A percentile compares a stretch with the other conserved stretches of the same genome.
phyloP scores from a whole-genome alignment of 805 yeast species.

The Metschnikowia lachancei region DNA sequence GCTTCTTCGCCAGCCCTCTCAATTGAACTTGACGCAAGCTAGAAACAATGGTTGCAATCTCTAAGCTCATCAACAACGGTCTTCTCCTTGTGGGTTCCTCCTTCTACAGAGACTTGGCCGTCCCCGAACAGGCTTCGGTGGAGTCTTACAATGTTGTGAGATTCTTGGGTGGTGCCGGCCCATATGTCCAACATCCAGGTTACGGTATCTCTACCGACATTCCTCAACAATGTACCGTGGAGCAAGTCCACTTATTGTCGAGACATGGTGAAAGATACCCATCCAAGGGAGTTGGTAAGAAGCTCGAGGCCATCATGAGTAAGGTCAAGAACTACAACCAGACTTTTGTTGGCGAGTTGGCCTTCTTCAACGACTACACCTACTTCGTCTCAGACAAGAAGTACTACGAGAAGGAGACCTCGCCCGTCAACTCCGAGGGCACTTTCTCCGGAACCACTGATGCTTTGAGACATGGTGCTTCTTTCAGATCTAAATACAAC shows the following conservation, averaged over 20 bases:
- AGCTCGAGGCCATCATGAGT: constrained; percentile 25
- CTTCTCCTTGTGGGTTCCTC: constrained; percentile 28
- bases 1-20: neutral
- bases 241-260: constrained; percentile 67
- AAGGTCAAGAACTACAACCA: constrained; percentile 28
- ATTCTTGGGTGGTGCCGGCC: constrained; percentile 56
- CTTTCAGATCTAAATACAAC: constrained; percentile 48
- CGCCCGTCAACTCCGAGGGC: constrained; percentile 40
- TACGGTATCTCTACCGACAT: constrained; percentile 49
- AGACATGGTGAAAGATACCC: constrained; percentile 81
- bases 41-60: constrained; percentile 28
- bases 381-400: constrained; percentile 42
- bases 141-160: constrained; percentile 49
- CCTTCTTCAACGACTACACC: constrained; percentile 54
- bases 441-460: constrained; percentile 54
- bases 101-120: constrained; percentile 32
- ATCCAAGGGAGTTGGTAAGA: constrained; percentile 29
- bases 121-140: constrained; percentile 40
- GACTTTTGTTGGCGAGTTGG: constrained; percentile 47
- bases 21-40: neutral
- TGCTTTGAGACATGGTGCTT: constrained; percentile 48
- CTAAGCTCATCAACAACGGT: constrained; percentile 29
- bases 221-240: constrained; percentile 53
- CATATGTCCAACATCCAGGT: constrained; percentile 51
- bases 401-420: constrained; percentile 50